A percentile compares a stretch with the other conserved stretches of the same genome.
These are phyloP conservation scores for Narthecium ossifragum DNA, from an alignment of 106 monocot species.

Conservation along the genomic window DNA sequence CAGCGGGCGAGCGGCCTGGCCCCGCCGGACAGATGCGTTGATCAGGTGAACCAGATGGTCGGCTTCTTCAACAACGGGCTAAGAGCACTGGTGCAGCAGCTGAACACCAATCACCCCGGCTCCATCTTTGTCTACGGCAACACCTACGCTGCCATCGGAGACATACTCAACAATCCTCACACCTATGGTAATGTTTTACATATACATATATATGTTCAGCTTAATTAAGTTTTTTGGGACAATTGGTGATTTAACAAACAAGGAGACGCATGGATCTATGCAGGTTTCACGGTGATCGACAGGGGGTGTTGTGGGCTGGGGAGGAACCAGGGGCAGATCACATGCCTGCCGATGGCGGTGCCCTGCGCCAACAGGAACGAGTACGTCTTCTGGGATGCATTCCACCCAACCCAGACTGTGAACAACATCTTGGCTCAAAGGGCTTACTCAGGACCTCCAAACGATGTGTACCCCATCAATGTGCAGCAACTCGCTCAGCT, in stretches of 20 bases:
- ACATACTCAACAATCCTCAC: slow-evolving; percentile 66
- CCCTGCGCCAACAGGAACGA: slow-evolving; percentile 39
- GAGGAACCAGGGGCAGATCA: slow-evolving; percentile 29
- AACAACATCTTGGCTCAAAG: slow-evolving; percentile 42
- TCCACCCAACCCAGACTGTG: slow-evolving; percentile 64
- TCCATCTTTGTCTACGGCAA: slow-evolving; percentile 66
- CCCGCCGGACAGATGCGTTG: slow-evolving; percentile 41
- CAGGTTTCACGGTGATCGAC: slow-evolving; percentile 51
- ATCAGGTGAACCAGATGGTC: slow-evolving; percentile 57
- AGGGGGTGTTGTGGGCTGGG: slow-evolving; percentile 50
- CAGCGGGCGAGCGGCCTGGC: slow-evolving; percentile 30
- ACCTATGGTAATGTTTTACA: slow-evolving; percentile 28
- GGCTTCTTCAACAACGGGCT: slow-evolving; percentile 58
- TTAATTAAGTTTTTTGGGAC: neutral
- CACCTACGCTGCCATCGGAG: slow-evolving; percentile 54
- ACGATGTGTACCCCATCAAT: slow-evolving; percentile 54
- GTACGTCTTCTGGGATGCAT: slow-evolving; percentile 65
- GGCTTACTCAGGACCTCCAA: slow-evolving; percentile 35
- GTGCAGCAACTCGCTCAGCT: slow-evolving; percentile 49
- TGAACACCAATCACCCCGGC: slow-evolving; percentile 52
- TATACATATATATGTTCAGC: neutral
- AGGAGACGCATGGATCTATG: neutral
- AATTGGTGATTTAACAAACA: too few relatives aligned
- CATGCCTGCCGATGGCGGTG: slow-evolving; percentile 30
- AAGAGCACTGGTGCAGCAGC: slow-evolving; percentile 38